phyloP scores from a whole-genome alignment of 768 basidiomycete genomes.

The Suillus plorans region DNA sequence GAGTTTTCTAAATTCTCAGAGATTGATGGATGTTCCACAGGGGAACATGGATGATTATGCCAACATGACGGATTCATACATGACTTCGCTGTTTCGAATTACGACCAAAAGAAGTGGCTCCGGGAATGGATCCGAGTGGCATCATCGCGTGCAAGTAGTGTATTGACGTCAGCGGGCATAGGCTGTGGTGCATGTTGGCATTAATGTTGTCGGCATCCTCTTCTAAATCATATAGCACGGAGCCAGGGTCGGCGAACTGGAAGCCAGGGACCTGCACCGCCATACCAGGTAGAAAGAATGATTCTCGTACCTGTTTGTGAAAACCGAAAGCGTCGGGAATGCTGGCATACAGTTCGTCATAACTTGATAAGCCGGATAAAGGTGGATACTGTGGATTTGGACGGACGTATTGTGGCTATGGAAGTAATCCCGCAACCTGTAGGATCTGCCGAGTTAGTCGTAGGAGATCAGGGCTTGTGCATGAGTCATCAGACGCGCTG shows the following conservation, averaged over 20 bases:
- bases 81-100: slow-evolving; percentile 16
- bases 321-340: neutral
- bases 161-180: neutral
- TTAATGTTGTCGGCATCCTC: neutral
- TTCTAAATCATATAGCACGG: neutral
- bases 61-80: slow-evolving; percentile 6
- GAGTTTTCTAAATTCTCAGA: neutral
- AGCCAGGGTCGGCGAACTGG: neutral
- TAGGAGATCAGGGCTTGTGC: slow-evolving; percentile 76
- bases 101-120: slow-evolving; percentile 21
- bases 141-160: neutral
- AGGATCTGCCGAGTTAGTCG: slow-evolving; percentile 89
- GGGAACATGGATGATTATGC: slow-evolving; percentile 7
- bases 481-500: slow-evolving; percentile 72
- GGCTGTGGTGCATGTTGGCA: neutral
- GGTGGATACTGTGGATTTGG: too few species aligned
- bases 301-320: neutral
- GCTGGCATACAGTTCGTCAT: neutral
- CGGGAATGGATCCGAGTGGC: slow-evolving; percentile 7
- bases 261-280: neutral
- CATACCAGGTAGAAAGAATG: neutral
- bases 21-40: neutral
- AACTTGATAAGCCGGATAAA: neutral
- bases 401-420: slow-evolving; percentile 52
- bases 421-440: slow-evolving; percentile 92